Conservation (phyloP, 768 basidiomycete genomes). For the Tricholoma sp. region DNA sequence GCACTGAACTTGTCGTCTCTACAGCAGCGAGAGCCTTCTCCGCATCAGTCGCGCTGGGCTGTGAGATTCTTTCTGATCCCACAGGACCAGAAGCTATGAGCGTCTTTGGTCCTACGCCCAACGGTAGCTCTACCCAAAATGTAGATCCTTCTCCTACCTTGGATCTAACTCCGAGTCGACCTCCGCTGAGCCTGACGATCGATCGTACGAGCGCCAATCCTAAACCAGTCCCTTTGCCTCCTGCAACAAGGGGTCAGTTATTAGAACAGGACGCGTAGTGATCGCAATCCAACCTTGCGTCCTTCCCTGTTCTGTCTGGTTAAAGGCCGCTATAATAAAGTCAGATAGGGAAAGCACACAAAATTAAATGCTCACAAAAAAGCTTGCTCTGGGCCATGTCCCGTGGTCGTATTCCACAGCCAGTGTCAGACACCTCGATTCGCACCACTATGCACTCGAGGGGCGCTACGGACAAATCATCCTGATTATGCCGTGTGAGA, state of each 20-base stretch:
- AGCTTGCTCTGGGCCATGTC: constrained; percentile 71
- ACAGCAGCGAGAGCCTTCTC: constrained; percentile 17
- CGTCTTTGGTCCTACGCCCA: constrained; percentile 65
- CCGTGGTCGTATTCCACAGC: constrained; percentile 39
- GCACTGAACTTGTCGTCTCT: constrained; percentile 12
- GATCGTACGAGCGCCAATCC: constrained; percentile 74
- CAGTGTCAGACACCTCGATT: constrained; percentile 80
- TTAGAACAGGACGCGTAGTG: constrained; percentile 1
- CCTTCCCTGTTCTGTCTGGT: constrained; percentile 72
- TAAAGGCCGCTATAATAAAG: constrained; percentile 52
- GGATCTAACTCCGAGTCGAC: constrained; percentile 64
- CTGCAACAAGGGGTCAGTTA: constrained; percentile 19
- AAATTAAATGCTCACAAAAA: constrained; percentile 42
- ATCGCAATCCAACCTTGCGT: constrained; percentile 44
- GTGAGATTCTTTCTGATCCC: constrained; percentile 16
- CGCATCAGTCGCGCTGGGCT: constrained; percentile 14
- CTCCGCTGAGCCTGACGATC: constrained; percentile 72
- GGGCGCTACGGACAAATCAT: constrained; percentile 31
- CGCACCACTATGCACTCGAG: constrained; percentile 72
- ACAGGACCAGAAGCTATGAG: constrained; percentile 18
- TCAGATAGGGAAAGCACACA: neutral
- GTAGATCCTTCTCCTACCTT: constrained; percentile 69
- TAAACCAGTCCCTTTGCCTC: constrained; percentile 68
- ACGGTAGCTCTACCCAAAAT: constrained; percentile 83
- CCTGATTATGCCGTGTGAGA: constrained; percentile 48